A percentile compares a stretch with the other conserved stretches of the same genome.
Evolutionary conservation across 1,284 basidiomycete genomes (phyloP).

Genomic region (Cronartium ribicola): DNA sequence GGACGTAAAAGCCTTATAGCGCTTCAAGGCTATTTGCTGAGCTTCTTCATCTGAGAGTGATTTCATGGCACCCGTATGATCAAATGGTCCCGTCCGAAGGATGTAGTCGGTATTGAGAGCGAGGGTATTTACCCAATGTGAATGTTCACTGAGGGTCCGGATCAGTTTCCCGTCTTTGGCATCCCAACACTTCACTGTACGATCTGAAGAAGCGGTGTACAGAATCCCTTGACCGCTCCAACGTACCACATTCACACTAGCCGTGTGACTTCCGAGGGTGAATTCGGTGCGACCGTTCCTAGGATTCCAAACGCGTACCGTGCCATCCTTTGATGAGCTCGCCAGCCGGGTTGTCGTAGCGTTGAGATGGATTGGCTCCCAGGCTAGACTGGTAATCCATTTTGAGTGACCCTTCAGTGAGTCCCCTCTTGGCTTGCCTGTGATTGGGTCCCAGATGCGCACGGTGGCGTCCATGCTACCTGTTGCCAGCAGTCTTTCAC

Average conservation of each 20-base stretch:
- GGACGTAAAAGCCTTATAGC: constrained; percentile 67
- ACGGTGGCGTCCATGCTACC: constrained; percentile 81
- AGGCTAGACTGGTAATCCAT: constrained; percentile 93
- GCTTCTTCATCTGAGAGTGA: constrained; percentile 73
- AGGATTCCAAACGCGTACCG: constrained; percentile 87
- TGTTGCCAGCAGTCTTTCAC: constrained; percentile 82
- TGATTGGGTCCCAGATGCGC: constrained; percentile 82
- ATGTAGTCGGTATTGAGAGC: constrained; percentile 93
- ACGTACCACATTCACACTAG: constrained; percentile 87
- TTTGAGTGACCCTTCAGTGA: constrained; percentile 87
- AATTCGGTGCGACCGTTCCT: constrained; percentile 70
- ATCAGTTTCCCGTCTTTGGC: constrained; percentile 64
- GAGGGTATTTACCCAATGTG: constrained; percentile 97
- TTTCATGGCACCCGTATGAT: constrained; percentile 66
- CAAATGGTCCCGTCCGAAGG: constrained; percentile 88
- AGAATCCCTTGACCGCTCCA: constrained; percentile 90
- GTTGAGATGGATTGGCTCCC: constrained; percentile 91
- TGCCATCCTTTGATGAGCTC: constrained; percentile 91
- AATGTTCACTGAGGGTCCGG: constrained; percentile 80
- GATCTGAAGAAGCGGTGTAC: constrained; percentile 90
- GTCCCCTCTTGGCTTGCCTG: constrained; percentile 75
- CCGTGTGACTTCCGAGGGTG: constrained; percentile 85
- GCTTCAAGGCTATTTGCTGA: constrained; percentile 66
- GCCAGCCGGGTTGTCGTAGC: constrained; percentile 74
- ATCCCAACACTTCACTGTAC: constrained; percentile 92